Conservation (phyloP, 208 protist species). For the Leishmania aethiopica region DNA sequence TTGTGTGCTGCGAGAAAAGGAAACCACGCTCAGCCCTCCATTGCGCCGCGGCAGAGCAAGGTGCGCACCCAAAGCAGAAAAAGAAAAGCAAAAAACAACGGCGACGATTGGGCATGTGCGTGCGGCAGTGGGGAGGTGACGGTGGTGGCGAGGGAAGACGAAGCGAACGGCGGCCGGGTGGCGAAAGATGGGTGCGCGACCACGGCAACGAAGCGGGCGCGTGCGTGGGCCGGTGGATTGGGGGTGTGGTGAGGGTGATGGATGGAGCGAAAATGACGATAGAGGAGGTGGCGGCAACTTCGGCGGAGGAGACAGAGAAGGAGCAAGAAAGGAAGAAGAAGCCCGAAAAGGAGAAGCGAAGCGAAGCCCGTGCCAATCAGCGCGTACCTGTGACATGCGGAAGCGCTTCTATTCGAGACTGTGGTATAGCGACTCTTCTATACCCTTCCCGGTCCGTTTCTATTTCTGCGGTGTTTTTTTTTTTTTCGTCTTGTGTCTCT, state of each 20-base stretch:
- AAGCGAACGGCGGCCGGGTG: not conserved
- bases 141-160: not conserved
- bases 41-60: not conserved
- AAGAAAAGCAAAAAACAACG: not conserved
- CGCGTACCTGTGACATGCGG: not conserved
- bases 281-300: not conserved
- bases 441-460: not conserved
- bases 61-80: not conserved
- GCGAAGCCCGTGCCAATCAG: not conserved
- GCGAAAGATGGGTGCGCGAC: not conserved
- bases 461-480: not conserved
- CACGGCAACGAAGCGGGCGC: not conserved
- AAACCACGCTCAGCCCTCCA: not conserved
- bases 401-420: not conserved
- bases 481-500: not conserved
- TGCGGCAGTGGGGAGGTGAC: not conserved
- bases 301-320: not conserved
- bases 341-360: not conserved
- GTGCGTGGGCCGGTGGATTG: not conserved
- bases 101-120: not conserved
- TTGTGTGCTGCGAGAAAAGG: not conserved
- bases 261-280: not conserved
- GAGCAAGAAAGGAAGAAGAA: slow-evolving; percentile 3
- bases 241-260: not conserved
- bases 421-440: not conserved